Percentiles rank a stretch among this genome's conserved stretches.
phyloP scores from a whole-genome alignment of 225 moss, liverwort and hornwort species.

The Sphagnum tenellum region DNA sequence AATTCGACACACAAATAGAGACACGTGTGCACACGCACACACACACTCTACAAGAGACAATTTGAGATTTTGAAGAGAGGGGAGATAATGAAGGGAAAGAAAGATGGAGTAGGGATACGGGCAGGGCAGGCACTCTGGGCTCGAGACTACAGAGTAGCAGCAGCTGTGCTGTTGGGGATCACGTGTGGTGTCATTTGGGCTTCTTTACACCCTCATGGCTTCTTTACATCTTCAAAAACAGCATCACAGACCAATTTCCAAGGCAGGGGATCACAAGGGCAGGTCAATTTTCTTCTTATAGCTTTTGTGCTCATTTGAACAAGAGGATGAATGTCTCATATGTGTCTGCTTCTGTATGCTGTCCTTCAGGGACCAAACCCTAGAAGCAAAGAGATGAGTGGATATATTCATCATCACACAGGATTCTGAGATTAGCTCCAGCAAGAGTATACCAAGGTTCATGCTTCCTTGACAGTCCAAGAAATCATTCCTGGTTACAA shows the following conservation, averaged over 20 bases:
- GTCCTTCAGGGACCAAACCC: neutral
- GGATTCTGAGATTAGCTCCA: neutral
- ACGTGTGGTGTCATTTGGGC: constrained; percentile 53
- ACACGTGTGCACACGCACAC: too few relatives aligned
- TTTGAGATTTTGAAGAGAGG: neutral
- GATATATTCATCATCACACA: too few relatives aligned
- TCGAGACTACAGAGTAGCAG: constrained; percentile 37
- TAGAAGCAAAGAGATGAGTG: too few relatives aligned
- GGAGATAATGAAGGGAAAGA: constrained; percentile 56
- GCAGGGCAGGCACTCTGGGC: constrained; percentile 8
- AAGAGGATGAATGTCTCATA: neutral
- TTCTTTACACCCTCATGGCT: constrained; percentile 53
- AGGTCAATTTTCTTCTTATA: constrained; percentile 8
- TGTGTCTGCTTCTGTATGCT: neutral
- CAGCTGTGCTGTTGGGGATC: constrained; percentile 52
- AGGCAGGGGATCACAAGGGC: constrained; percentile 6
- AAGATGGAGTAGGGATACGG: constrained; percentile 39
- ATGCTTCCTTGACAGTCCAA: neutral
- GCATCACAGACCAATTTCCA: constrained; percentile 8
- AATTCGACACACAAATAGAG: too few relatives aligned
- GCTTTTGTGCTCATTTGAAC: neutral
- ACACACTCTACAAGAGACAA: too few relatives aligned
- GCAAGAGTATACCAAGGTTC: neutral
- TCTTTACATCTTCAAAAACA: constrained; percentile 9
- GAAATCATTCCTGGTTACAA: neutral